Conservation (phyloP, 2,329 filamentous ascomycete genomes). For the Fusarium secorum region DNA sequence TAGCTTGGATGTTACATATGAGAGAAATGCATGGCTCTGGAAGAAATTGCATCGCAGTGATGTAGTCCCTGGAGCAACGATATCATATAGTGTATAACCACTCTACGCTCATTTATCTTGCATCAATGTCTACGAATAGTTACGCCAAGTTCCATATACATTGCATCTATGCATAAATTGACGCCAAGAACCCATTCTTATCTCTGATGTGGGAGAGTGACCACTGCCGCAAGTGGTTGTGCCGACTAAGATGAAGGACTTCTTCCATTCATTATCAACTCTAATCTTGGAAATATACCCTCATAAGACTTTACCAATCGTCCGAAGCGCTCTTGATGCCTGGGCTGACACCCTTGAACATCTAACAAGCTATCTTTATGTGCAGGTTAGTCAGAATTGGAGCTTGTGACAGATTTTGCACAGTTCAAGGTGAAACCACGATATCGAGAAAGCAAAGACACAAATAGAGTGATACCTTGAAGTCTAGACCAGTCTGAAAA, state of each 20-base stretch:
- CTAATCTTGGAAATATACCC: background rate
- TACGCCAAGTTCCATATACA: background rate
- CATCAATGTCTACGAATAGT: background rate
- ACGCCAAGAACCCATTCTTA: background rate
- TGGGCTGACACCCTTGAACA: background rate
- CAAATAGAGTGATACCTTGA: background rate
- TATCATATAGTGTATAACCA: background rate
- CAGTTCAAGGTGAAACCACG: background rate
- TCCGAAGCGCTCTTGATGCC: background rate
- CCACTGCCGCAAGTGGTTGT: background rate
- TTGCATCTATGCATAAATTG: background rate
- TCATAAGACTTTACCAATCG: background rate
- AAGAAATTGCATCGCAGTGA: conserved; percentile 1
- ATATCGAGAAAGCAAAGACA: background rate
- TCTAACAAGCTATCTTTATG: background rate
- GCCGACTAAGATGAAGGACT: background rate
- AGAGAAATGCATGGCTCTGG: conserved; percentile 19
- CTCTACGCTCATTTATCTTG: background rate
- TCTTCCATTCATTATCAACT: background rate
- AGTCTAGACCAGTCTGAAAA: background rate
- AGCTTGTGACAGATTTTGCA: background rate
- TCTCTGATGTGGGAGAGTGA: background rate
- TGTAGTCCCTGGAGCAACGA: conserved; percentile 8
- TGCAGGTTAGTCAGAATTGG: background rate
- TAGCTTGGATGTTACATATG: conserved; percentile 12